phyloP scores from a whole-genome alignment of 2,329 filamentous ascomycete genomes.

The Hymenoscyphus repandus region DNA sequence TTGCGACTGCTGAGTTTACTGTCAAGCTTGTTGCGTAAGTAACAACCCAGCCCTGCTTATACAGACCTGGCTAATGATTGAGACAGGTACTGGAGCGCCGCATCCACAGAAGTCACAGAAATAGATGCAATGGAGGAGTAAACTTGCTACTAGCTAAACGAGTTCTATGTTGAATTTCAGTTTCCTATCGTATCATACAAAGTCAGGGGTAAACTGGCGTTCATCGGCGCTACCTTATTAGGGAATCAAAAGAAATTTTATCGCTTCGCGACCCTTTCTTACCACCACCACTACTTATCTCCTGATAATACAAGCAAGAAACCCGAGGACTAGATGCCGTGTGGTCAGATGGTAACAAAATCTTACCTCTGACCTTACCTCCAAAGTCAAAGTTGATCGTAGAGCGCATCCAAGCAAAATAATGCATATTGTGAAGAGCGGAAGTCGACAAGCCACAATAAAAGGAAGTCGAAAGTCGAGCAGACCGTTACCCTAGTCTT shows the following conservation, averaged over 20 bases:
- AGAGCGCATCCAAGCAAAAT: slow-evolving; percentile 14
- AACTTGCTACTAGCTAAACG: slow-evolving; percentile 2
- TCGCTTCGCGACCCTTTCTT: slow-evolving; percentile 26
- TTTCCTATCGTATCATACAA: slow-evolving; percentile 31
- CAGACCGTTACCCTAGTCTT: background rate
- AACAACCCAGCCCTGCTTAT: background rate
- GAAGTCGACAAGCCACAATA: background rate
- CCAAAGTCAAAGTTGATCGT: slow-evolving; percentile 25
- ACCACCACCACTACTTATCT: slow-evolving; percentile 18
- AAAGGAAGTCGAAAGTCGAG: background rate
- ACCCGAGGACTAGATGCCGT: slow-evolving; percentile 21
- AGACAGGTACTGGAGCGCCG: slow-evolving; percentile 56
- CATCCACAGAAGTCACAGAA: slow-evolving; percentile 55
- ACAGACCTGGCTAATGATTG: slow-evolving; percentile 15
- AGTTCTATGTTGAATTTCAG: slow-evolving; percentile 11
- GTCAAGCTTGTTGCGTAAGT: slow-evolving; percentile 69
- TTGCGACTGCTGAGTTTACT: slow-evolving; percentile 86
- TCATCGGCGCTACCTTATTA: slow-evolving; percentile 29
- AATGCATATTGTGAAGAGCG: slow-evolving; percentile 4
- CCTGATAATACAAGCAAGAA: slow-evolving; percentile 30
- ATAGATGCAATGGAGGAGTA: slow-evolving; percentile 43
- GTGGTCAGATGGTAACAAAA: slow-evolving; percentile 27
- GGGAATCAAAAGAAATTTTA: slow-evolving; percentile 27
- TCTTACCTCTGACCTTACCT: slow-evolving; percentile 56
- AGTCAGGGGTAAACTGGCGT: slow-evolving; percentile 28